phyloP scores from a whole-genome alignment of 1,139 yeast species.

The Debaryomyces singareniensis region DNA sequence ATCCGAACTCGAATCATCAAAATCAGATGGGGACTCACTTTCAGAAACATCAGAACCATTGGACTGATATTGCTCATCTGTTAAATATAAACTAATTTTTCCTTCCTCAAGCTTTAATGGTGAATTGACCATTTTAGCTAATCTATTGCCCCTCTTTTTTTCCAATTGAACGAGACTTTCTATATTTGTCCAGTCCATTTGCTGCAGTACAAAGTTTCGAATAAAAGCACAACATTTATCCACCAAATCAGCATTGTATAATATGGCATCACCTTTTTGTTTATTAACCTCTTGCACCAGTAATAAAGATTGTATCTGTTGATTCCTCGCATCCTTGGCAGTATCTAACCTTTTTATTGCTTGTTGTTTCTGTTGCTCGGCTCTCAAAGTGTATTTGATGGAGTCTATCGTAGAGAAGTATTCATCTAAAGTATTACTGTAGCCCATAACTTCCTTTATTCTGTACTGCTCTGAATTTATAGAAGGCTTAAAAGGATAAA shows the following conservation, averaged over 20 bases:
- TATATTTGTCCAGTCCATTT: constrained; percentile 93
- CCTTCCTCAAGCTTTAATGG: constrained; percentile 72
- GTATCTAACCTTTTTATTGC: constrained; percentile 70
- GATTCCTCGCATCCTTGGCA: constrained; percentile 68
- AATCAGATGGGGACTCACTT: constrained; percentile 16
- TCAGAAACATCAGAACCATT: constrained; percentile 6
- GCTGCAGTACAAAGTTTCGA: constrained; percentile 63
- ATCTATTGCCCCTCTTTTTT: constrained; percentile 54
- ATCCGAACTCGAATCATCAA: constrained; percentile 21
- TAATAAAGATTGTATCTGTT: constrained; percentile 61
- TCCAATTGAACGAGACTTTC: constrained; percentile 71
- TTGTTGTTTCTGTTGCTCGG: constrained; percentile 69
- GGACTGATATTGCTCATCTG: constrained; percentile 29
- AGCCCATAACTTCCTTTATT: constrained; percentile 46
- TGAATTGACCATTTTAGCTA: constrained; percentile 56
- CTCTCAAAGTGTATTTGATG: constrained; percentile 62
- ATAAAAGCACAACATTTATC: constrained; percentile 69
- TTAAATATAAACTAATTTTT: constrained; percentile 56
- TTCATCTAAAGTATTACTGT: constrained; percentile 73
- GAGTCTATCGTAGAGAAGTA: constrained; percentile 85
- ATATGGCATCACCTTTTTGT: constrained; percentile 68
- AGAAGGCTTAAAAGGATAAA: constrained; percentile 75
- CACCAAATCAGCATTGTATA: constrained; percentile 61
- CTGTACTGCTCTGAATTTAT: constrained; percentile 28
- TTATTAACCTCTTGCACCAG: constrained; percentile 61